Evolutionary conservation across 495 filamentous ascomycete species (phyloP).

Genomic region (Saxophila tyrrhenica): DNA sequence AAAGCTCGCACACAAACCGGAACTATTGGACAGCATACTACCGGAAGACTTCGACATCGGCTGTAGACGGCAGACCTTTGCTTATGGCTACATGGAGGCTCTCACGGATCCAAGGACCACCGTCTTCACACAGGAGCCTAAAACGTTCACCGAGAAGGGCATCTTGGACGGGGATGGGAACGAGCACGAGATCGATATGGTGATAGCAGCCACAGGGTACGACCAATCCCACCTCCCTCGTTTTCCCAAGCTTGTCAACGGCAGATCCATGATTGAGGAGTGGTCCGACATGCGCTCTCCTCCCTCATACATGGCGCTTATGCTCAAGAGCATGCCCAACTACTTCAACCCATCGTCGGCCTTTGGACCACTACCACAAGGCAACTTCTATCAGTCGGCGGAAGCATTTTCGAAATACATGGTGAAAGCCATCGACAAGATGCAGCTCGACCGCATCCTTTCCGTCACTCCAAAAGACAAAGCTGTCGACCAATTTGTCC

Average conservation of each 20-base stretch:
- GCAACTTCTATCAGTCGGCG: slow-evolving; percentile 11
- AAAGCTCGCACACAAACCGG: slow-evolving; percentile 5
- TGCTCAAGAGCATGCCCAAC: slow-evolving; percentile 9
- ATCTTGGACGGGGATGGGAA: slow-evolving; percentile 4
- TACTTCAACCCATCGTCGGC: slow-evolving; percentile 12
- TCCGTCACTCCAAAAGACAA: slow-evolving; percentile 8
- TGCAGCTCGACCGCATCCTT: slow-evolving; percentile 8
- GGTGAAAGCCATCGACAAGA: slow-evolving; percentile 10
- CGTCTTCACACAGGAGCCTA: slow-evolving; percentile 2
- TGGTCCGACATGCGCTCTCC: slow-evolving; percentile 4
- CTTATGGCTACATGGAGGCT: slow-evolving; percentile 10
- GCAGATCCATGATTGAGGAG: slow-evolving; percentile 4
- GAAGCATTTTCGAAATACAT: slow-evolving; percentile 10
- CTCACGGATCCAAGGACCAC: slow-evolving; percentile 10
- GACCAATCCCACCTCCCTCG: slow-evolving; percentile 7
- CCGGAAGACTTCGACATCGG: slow-evolving; percentile 12
- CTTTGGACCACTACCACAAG: slow-evolving; percentile 8
- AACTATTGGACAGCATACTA: slow-evolving; percentile 3
- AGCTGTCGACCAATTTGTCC: slow-evolving; percentile 9
- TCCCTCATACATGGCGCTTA: slow-evolving; percentile 11
- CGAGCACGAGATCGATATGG: slow-evolving; percentile 9
- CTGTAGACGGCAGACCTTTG: slow-evolving; percentile 10
- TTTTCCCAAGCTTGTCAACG: slow-evolving; percentile 7
- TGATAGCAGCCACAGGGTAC: slow-evolving; percentile 9
- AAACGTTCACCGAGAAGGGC: slow-evolving; percentile 3